Base-by-base conservation (phyloP, 1,139 yeast genomes). In the Hanseniaspora uvarum region DNA sequence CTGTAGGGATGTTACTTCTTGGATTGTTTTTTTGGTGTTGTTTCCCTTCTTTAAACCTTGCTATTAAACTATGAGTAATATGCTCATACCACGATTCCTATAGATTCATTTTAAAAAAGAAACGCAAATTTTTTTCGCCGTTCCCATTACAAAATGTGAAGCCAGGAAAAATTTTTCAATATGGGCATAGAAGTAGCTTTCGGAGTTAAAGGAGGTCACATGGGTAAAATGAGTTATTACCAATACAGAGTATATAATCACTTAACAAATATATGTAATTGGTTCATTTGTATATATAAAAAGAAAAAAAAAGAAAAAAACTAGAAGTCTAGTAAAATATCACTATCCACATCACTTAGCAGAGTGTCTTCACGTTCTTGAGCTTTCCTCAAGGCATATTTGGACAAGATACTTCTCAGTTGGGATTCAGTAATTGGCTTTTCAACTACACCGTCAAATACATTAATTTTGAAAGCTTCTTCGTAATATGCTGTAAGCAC, bases 401-500 rank as follows among this genome's bases (percentile, higher is more conserved):
- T 65, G 5, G 68, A 61, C 16, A 65, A 52, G 19, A 68, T 56
- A 19, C 58, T 58, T 38, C 69, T 66, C 46, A 81, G 62, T 56
- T 76, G 74, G 38, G 67, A 70, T 49, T 67, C 63, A 3, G 78
- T 78, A 4, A 83, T 77, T 0, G 96, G 96, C 64, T 85, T 86
- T 62, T 85, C 94, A 40, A 88, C 67, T 3, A 85, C 80, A 49
- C 79, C 81, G 57, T 80, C 83, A 68, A 87, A 87, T 11, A 78
- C 74, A n/a, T 74, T 75, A 10, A 68, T 64, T 26, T 75, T 71
- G 14, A 73, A 70, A 0, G 94, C 89, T 57, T 86, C 95, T 56
- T 79, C 78, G 23, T 80, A 79, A 62, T 79, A 83, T 1, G 83
- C 81, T 1, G 96, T 84, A 46, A 85, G 70, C 0, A 94, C 89